Conservation (phyloP, 2,329 filamentous ascomycete genomes). For the Leptographium procerum region DNA sequence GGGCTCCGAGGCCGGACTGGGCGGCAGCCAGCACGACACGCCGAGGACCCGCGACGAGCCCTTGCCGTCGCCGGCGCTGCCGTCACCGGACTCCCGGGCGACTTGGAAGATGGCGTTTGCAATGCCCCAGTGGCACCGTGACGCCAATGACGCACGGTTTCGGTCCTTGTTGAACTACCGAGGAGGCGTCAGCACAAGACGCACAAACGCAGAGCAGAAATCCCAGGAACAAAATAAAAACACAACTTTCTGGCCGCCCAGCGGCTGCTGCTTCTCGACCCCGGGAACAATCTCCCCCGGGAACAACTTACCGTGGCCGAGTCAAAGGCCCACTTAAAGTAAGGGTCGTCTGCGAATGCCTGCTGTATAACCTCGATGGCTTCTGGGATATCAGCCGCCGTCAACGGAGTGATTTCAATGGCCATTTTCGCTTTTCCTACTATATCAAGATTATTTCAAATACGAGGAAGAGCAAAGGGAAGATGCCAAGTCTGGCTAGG, state of each 20-base stretch:
- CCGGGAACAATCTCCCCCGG: no score
- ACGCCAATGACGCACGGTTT: neutral
- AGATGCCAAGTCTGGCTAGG: no score
- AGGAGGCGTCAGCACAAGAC: no score
- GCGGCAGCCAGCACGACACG: constrained; percentile 1
- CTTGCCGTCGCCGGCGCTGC: neutral
- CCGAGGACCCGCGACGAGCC: neutral
- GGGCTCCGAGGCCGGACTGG: neutral
- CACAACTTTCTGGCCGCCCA: no score
- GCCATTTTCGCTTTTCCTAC: neutral
- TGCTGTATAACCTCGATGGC: neutral
- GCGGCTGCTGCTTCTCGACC: no score
- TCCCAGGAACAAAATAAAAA: no score
- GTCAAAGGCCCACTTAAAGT: neutral
- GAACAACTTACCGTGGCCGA: neutral
- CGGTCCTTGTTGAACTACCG: neutral
- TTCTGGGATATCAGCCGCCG: neutral
- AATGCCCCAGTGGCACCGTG: neutral
- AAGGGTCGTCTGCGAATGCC: neutral
- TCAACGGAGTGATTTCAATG: neutral
- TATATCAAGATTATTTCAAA: neutral
- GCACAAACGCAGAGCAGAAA: no score
- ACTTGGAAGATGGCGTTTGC: neutral
- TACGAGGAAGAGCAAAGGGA: neutral
- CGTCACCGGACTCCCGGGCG: neutral